phyloP scores from a whole-genome alignment of 2,329 filamentous ascomycete species.

The Didymella glomerata region DNA sequence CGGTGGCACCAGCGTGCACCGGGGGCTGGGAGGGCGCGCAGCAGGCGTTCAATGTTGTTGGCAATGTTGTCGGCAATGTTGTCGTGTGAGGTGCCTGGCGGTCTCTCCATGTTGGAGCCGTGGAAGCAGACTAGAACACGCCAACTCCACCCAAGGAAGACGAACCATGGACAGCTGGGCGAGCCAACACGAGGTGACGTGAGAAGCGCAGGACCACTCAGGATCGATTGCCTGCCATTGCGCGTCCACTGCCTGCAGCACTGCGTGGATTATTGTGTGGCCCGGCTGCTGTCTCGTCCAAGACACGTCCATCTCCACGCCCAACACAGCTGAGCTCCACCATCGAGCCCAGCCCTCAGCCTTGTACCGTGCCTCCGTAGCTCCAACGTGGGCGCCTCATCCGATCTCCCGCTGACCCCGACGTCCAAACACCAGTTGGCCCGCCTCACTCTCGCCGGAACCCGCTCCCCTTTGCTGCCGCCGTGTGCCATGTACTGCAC shows the following conservation, averaged over 20 bases:
- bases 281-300: not conserved
- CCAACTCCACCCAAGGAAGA: not conserved
- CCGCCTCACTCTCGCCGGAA: not conserved
- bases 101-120: not conserved
- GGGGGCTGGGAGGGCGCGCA: not conserved
- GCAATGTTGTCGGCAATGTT: not conserved
- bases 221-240: no score
- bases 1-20: slow-evolving; percentile 2
- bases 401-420: slow-evolving; percentile 8
- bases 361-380: not conserved
- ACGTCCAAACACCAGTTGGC: not conserved
- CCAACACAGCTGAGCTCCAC: no score
- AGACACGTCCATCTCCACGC: no score
- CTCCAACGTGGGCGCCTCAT: not conserved
- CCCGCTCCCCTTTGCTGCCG: slow-evolving; percentile 16
- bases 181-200: not conserved
- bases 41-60: not conserved
- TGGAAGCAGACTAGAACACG: slow-evolving; percentile 1
- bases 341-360: not conserved
- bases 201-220: no score
- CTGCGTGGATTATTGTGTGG: no score
- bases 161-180: not conserved
- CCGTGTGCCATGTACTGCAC: slow-evolving; percentile 47
- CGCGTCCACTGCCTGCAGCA: no score
- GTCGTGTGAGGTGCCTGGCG: slow-evolving; percentile 4